Base-by-base conservation (phyloP, 768 basidiomycete species). In the Collybiopsis confluens region DNA sequence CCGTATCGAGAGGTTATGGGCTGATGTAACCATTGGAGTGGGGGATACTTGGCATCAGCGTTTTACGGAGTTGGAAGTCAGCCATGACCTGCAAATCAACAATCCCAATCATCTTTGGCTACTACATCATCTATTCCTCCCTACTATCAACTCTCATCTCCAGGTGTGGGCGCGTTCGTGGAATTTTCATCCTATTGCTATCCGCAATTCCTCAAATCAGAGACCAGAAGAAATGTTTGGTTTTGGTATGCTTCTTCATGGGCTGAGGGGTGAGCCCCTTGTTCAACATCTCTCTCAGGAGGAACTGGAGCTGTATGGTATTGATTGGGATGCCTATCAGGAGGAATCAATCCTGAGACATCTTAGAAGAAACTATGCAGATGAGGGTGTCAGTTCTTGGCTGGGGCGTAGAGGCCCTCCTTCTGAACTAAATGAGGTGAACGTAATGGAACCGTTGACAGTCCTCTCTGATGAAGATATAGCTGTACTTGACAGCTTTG, bases 291-390 rank as follows among this genome's bases (percentile, higher is more conserved):
- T 62, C 44, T n/a, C 47, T 15, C 54, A 52, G 11, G 59, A 57
- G 6, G 60, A 64, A 18, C 48, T 58, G 13, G 64, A 62, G 47
- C 59, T 55, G 1, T 64, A 57, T 58, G 65, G 62, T 9, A 56
- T 68, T 15, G 68, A 69, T 52, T 68, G 65, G 65, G 60, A 64
- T 33, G 68, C 44, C 4, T 46, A 64, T 0, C 54, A 58, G 10
- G 55, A 64, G 16, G 59, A 62, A 16, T 24, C 55, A 11, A 30
- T 65, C 16, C 49, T 59, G 24, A 40, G 23, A 83, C 86, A 83
- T 79, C 86, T 88, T 11, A n/a, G 37, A n/a, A 9, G 20, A 20
- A 36, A 51, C 36, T 24, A 51, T 24, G 11, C 49, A 5, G 35
- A 51, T 26, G 49, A 51, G n/a, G 35, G 24, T 5, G 10, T 36